Conservation (phyloP, 139 green algal genomes). For the Chlamydomonas incerta region DNA sequence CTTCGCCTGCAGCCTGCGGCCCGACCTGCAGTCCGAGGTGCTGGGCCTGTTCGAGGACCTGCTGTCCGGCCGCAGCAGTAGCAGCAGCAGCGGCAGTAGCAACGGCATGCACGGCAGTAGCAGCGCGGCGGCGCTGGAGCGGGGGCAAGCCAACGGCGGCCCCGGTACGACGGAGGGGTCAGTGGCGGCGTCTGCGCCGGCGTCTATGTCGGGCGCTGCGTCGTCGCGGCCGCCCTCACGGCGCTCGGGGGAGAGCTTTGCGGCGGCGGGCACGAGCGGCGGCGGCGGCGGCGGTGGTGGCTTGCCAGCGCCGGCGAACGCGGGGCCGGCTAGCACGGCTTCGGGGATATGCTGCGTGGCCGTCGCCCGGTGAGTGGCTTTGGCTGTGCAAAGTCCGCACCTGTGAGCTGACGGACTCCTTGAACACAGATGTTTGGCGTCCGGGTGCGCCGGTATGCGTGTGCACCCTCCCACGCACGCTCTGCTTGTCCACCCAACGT, state of each 20-base stretch:
- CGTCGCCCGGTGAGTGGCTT: not conserved
- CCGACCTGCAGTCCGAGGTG: slow-evolving; percentile 3
- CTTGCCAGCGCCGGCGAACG: not conserved
- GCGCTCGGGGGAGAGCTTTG: too few species aligned
- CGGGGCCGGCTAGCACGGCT: slow-evolving; percentile 17
- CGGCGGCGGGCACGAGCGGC: too few species aligned
- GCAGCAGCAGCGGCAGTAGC: not conserved
- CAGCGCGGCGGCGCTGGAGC: not conserved
- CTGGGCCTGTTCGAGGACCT: slow-evolving; percentile 26
- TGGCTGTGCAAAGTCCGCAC: too few species aligned
- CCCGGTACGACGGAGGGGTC: too few species aligned
- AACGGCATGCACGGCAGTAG: not conserved
- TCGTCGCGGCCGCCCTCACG: too few species aligned
- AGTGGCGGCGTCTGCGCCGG: too few species aligned
- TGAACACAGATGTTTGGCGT: too few species aligned
- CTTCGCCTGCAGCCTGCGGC: slow-evolving; percentile 1
- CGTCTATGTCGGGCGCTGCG: too few species aligned
- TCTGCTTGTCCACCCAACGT: too few species aligned
- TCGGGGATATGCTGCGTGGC: slow-evolving; percentile 38
- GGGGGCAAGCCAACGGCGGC: not conserved
- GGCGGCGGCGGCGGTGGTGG: not conserved
- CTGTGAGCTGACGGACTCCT: too few species aligned
- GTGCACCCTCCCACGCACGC: too few species aligned
- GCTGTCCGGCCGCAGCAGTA: not conserved
- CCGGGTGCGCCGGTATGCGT: too few species aligned